These are phyloP conservation scores for Leptographium galeiforme DNA, from an alignment of 2,329 filamentous ascomycete species.

Conservation along the genomic window DNA sequence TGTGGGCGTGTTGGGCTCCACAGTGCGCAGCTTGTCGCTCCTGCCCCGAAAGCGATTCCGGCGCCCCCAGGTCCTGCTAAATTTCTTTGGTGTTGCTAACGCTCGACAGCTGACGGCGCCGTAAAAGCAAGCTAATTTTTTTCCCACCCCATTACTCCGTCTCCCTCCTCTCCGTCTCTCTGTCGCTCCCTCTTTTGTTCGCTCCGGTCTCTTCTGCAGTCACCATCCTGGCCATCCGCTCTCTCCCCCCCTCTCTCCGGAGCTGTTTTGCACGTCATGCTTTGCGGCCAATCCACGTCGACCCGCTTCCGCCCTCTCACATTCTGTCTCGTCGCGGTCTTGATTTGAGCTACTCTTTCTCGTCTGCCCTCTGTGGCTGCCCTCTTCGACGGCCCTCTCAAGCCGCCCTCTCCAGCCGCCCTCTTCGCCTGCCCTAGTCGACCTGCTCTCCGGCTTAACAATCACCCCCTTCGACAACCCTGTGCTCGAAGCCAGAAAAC, in stretches of 20 bases:
- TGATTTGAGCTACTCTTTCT: background rate
- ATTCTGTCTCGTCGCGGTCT: background rate
- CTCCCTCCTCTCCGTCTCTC: background rate
- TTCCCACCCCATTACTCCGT: slow-evolving; percentile 2
- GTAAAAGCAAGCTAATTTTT: slow-evolving; percentile 5
- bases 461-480: background rate
- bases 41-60: slow-evolving; percentile 8
- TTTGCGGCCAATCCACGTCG: background rate
- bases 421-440: background rate
- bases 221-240: background rate
- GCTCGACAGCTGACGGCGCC: slow-evolving; percentile 1
- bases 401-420: background rate
- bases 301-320: background rate
- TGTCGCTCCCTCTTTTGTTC: background rate
- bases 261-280: slow-evolving; percentile 2
- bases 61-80: background rate
- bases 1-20: background rate
- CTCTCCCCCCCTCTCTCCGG: background rate
- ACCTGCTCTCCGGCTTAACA: background rate
- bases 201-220: background rate
- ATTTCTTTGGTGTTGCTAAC: background rate
- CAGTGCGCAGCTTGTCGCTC: slow-evolving; percentile 4
- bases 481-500: background rate
- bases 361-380: background rate
- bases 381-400: too few relatives aligned